Percentiles rank a stretch among this genome's conserved stretches.
phyloP scores from a whole-genome alignment of 805 yeast genomes.

The Nakazawaea ernobii region DNA sequence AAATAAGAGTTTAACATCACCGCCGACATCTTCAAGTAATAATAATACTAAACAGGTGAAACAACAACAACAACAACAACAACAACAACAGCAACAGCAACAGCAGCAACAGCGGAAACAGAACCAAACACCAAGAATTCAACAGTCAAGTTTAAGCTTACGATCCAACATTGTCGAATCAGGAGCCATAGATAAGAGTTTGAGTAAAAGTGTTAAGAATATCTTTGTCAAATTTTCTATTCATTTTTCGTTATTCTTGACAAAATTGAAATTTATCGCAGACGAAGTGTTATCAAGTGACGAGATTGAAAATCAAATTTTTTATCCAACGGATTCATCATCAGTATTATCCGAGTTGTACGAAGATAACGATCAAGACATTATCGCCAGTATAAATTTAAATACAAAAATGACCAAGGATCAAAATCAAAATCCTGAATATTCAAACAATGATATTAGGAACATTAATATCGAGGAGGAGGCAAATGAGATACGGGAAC shows the following conservation, averaged over 20 bases:
- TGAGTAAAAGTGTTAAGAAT: conserved; percentile 19
- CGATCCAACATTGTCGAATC: conserved; percentile 3
- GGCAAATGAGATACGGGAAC: conserved; percentile 27
- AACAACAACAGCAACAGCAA: neutral
- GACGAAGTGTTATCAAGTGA: conserved; percentile 45
- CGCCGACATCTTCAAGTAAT: conserved; percentile 2
- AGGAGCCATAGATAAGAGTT: conserved; percentile 11
- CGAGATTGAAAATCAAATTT: conserved; percentile 45
- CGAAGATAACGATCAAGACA: conserved; percentile 19
- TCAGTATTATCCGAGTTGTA: conserved; percentile 18
- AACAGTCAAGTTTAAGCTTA: neutral
- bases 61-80: neutral
- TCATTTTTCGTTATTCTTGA: conserved; percentile 29
- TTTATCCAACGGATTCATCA: conserved; percentile 34
- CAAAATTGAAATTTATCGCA: conserved; percentile 34
- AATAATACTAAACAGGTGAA: neutral
- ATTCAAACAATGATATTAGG: conserved; percentile 6
- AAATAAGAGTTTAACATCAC: neutral
- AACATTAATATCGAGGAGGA: conserved; percentile 20
- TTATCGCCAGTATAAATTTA: conserved; percentile 17
- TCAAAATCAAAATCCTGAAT: neutral
- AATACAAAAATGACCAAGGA: conserved; percentile 5
- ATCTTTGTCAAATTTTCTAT: conserved; percentile 33
- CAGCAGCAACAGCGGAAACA: neutral
- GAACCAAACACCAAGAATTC: neutral